phyloP scores from a whole-genome alignment of 306 rosid species.

The Leucaena leucocephala region DNA sequence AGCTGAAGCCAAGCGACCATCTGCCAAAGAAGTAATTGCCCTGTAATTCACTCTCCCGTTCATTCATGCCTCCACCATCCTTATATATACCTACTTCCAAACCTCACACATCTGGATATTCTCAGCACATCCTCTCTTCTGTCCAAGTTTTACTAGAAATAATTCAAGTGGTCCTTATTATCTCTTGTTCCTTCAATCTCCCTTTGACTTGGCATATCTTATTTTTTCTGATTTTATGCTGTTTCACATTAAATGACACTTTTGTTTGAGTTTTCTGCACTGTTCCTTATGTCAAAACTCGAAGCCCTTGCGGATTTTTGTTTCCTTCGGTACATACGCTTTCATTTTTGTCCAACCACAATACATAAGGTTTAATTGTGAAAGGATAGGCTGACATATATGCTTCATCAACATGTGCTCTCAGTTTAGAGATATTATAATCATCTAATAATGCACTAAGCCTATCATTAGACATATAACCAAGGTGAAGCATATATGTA shows the following conservation, averaged over 20 bases:
- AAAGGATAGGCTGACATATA: background rate
- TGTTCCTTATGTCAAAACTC: background rate
- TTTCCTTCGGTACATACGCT: background rate
- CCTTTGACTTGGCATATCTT: background rate
- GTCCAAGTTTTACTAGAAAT: background rate
- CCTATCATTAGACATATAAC: background rate
- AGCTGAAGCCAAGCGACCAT: background rate
- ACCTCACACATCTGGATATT: constrained; percentile 13
- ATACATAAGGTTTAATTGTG: background rate
- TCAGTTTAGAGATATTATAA: background rate
- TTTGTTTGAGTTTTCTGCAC: background rate
- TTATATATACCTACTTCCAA: constrained; percentile 21
- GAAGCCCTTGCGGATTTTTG: background rate
- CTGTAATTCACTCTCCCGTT: constrained; percentile 48
- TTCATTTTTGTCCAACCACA: background rate
- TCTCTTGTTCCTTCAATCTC: background rate
- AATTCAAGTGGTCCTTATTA: constrained; percentile 29
- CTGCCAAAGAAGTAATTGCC: constrained; percentile 59
- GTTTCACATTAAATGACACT: background rate
- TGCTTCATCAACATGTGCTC: background rate
- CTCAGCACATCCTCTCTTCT: constrained; percentile 38
- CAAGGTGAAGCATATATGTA: too few species aligned
- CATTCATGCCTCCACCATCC: background rate
- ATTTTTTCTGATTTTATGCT: background rate
- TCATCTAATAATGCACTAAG: background rate